Conservation (phyloP, 2,329 filamentous ascomycete species). For the Colletotrichum costaricense region DNA sequence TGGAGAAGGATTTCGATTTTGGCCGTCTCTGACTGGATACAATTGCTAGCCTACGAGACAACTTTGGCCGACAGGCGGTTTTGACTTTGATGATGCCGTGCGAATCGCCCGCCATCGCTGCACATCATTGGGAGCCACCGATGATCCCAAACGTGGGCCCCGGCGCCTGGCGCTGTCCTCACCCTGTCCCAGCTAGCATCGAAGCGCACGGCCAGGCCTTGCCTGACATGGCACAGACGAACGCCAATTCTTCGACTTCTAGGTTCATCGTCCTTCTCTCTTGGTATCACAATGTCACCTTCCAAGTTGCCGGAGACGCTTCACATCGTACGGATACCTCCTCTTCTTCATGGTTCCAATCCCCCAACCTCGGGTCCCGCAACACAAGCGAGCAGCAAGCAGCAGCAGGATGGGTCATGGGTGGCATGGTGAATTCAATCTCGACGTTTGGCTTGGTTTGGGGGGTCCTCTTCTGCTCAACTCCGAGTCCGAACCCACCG, state of each 20-base stretch:
- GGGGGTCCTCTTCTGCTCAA: background rate
- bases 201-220: slow-evolving; percentile 23
- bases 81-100: slow-evolving; percentile 31
- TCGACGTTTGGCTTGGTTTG: background rate
- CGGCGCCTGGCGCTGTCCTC: slow-evolving; percentile 15
- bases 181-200: slow-evolving; percentile 27
- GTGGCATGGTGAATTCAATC: background rate
- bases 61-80: slow-evolving; percentile 18
- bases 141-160: slow-evolving; percentile 30
- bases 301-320: slow-evolving; percentile 22
- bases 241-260: slow-evolving; percentile 13
- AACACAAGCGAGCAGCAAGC: slow-evolving; percentile 42
- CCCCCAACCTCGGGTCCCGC: slow-evolving; percentile 32
- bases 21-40: slow-evolving; percentile 17
- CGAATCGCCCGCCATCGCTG: slow-evolving; percentile 35
- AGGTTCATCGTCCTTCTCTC: slow-evolving; percentile 5
- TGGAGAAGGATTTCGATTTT: background rate
- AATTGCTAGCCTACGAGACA: slow-evolving; percentile 14
- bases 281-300: slow-evolving; percentile 31
- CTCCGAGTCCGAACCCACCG: slow-evolving; percentile 14
- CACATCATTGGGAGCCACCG: slow-evolving; percentile 35
- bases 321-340: background rate
- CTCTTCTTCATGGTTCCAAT: slow-evolving; percentile 16
- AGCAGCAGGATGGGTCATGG: slow-evolving; percentile 37
- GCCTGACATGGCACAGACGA: slow-evolving; percentile 27